Percentiles rank a stretch among this genome's conserved stretches.
Conservation (phyloP, 495 filamentous ascomycete species). For the Xylaria bambusicola region DNA sequence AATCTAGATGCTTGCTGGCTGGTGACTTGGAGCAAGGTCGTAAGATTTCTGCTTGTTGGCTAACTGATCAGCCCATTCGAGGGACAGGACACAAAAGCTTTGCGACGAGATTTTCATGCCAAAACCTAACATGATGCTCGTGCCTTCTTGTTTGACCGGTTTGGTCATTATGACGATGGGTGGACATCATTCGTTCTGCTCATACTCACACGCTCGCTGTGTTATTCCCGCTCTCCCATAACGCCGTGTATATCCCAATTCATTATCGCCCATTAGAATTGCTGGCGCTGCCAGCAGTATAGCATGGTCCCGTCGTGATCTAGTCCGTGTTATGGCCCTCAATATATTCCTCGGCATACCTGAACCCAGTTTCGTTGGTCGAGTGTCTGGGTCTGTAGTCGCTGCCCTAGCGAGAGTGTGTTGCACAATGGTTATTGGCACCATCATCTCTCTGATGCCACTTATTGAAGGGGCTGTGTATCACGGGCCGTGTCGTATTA, state of each 20-base stretch:
- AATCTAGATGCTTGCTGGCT: too few relatives aligned
- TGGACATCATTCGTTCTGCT: background rate
- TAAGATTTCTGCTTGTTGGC: too few relatives aligned
- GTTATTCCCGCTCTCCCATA: background rate
- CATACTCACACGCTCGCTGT: background rate
- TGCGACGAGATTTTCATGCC: too few relatives aligned
- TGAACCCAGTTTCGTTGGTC: background rate
- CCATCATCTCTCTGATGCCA: background rate
- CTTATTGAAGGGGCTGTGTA: background rate
- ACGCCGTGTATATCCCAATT: too few relatives aligned
- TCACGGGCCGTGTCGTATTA: background rate
- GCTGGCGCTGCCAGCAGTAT: too few relatives aligned
- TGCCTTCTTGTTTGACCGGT: too few relatives aligned
- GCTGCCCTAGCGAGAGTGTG: background rate
- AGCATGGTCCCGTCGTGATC: background rate
- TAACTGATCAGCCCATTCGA: too few relatives aligned
- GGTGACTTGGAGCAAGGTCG: too few relatives aligned
- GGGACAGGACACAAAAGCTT: too few relatives aligned
- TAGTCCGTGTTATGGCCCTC: background rate
- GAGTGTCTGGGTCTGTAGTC: background rate
- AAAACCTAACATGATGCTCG: too few relatives aligned
- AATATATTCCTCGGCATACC: background rate
- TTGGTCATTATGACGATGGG: background rate
- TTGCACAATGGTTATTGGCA: background rate
- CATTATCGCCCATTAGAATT: too few relatives aligned